Evolutionary conservation across 2,329 filamentous ascomycete species (phyloP), one percentile per base, ranked within the genome.

Genomic region (Westerdykella aurantiaca): DNA sequence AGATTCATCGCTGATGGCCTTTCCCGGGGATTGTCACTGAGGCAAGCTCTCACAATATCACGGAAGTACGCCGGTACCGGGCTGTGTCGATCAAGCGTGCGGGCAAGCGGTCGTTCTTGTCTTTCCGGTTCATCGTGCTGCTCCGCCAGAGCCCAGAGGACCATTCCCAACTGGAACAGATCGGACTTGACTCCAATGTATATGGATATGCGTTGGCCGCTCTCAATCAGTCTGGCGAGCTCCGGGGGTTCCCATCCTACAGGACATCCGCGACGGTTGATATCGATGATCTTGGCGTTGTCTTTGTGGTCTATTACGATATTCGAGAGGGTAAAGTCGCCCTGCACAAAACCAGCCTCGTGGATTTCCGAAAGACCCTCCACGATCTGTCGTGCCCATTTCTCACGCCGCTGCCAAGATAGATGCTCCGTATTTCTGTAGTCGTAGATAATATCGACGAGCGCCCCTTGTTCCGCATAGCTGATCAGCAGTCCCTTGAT

Each of bases 161-260:
- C 89, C 93, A 98, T 98, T 5, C 93, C 93, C 5, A 97, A 77
- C 68, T 98, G 93, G 60, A 86, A 98, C 1, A 98, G 74, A 68
- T 98, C 93, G 0, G 91, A 95, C 69, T 98, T 98, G 63, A 96
- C 89, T 11, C 93, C 91, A 62, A 98, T 97, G 61, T 95, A 96
- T 84, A 97, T 95, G 37, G 87, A 86, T 42, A 98, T 90, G 23
- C 88, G 80, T 66, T 96, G 90, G 45, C 86, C 87, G 66, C 83
- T 90, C 52, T 91, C 83, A 48, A 97, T 88, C 43, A 97, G 80
- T 5, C 80, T 79, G 13, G 83, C 85, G 44, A 94, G 85, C 69
- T 98, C 93, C 4, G 93, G 93, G 2, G 93, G 90, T 55, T 98
- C 93, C 93, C 93, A 98, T 18, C 91, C 91, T 4, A 97, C 87